Percentiles rank a stretch among this genome's conserved stretches.
These are phyloP conservation scores for Chlorella sp. DNA, from an alignment of 139 green algal species.

Conservation along the genomic window DNA sequence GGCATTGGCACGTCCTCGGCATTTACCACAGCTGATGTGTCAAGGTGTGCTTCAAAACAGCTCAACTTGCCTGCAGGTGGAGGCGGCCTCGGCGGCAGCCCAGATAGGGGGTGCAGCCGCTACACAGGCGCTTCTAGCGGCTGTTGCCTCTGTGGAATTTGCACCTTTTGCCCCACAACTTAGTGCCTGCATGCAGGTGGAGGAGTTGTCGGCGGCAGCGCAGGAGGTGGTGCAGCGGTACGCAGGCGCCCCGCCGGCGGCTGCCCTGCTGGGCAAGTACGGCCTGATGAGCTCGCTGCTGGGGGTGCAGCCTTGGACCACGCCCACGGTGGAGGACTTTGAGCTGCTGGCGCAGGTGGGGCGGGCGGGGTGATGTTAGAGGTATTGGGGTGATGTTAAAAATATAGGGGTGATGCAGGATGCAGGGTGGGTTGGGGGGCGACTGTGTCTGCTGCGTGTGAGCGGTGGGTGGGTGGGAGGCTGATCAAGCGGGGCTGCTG, in stretches of 20 bases:
- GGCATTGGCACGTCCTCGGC: no score
- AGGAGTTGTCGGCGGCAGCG: conserved; percentile 58
- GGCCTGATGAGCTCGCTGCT: background rate
- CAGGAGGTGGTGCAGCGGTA: conserved; percentile 73
- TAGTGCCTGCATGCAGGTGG: conserved; percentile 48
- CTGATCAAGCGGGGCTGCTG: no score
- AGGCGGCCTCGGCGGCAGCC: no score
- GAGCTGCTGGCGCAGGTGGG: conserved; percentile 43
- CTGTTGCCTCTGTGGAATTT: background rate
- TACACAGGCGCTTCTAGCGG: no score
- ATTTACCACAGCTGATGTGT: no score
- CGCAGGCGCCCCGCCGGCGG: background rate
- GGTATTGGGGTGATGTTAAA: background rate
- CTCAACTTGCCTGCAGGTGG: no score
- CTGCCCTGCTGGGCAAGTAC: conserved; percentile 35
- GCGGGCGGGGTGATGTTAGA: background rate
- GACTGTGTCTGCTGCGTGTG: no score
- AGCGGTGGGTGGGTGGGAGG: no score
- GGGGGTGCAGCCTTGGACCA: conserved; percentile 57
- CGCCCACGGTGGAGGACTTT: conserved; percentile 54
- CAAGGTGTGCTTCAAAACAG: no score
- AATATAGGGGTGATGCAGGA: background rate
- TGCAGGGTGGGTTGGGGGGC: no score
- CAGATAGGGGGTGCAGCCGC: no score
- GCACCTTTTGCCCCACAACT: background rate